These are phyloP conservation scores for Apophysomyces sp. DNA, from an alignment of 371 early-diverging fungal genomes.

Conservation along the genomic window DNA sequence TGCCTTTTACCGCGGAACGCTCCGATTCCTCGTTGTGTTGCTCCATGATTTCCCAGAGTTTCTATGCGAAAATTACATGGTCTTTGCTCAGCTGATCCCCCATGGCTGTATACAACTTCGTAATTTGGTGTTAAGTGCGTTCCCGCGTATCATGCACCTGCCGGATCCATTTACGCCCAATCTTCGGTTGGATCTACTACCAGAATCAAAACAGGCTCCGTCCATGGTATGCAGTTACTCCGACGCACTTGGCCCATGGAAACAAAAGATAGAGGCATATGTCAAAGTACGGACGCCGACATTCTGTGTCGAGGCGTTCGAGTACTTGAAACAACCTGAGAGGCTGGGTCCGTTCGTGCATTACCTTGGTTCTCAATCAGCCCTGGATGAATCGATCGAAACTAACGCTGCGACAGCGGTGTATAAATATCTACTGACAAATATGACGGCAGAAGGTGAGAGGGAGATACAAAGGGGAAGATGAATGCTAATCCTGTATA, in stretches of 20 bases:
- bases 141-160: slow-evolving; percentile 90
- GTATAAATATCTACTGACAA: slow-evolving; percentile 27
- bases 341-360: slow-evolving; percentile 21
- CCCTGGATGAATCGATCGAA: slow-evolving; percentile 16
- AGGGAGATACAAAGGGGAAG: neutral
- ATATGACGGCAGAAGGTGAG: slow-evolving; percentile 15
- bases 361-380: slow-evolving; percentile 30
- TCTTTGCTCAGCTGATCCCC: slow-evolving; percentile 90
- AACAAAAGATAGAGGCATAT: neutral
- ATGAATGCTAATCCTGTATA: neutral
- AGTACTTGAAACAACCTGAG: slow-evolving; percentile 6
- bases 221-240: slow-evolving; percentile 20
- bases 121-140: slow-evolving; percentile 92
- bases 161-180: slow-evolving; percentile 97
- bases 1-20: slow-evolving; percentile 85
- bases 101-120: slow-evolving; percentile 90
- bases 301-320: neutral
- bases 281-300: neutral
- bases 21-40: slow-evolving; percentile 86
- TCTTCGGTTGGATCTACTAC: slow-evolving; percentile 80
- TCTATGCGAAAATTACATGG: slow-evolving; percentile 86
- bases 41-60: slow-evolving; percentile 98
- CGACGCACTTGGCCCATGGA: slow-evolving; percentile 3
- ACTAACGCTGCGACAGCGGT: slow-evolving; percentile 26
- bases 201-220: slow-evolving; percentile 61